Conservation (phyloP, 306 rosid species). For the Mimosa pudica region DNA sequence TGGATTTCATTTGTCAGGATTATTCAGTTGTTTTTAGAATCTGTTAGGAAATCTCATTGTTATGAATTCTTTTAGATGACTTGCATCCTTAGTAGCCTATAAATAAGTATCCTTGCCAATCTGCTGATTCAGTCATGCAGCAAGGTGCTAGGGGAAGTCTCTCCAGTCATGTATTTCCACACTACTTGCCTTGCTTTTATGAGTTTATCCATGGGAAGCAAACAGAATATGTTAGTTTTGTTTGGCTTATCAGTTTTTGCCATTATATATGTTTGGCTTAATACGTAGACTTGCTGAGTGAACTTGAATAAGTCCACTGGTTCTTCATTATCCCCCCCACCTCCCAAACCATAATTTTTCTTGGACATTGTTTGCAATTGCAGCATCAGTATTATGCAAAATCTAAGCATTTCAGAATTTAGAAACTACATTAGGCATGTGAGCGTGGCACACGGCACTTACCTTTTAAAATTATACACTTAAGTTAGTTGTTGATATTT, state of each 20-base stretch:
- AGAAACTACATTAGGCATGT: constrained; percentile 20
- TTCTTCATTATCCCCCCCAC: neutral
- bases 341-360: constrained; percentile 6
- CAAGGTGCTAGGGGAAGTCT: neutral
- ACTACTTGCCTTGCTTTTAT: neutral
- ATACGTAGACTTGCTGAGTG: neutral
- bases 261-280: neutral
- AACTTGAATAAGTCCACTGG: neutral
- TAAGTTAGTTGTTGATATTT: constrained; percentile 8
- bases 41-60: neutral
- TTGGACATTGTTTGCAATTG: constrained; percentile 17
- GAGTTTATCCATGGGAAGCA: neutral
- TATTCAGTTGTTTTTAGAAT: neutral
- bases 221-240: neutral
- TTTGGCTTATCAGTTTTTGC: neutral
- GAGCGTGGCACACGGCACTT: neutral
- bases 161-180: neutral
- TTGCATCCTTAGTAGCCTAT: neutral
- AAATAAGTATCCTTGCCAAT: neutral
- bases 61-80: neutral
- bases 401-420: neutral
- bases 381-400: neutral
- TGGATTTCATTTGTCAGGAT: neutral
- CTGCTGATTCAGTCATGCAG: neutral
- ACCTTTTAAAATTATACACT: neutral